These are phyloP conservation scores for Silene conica DNA, from an alignment of 148 eudicot species.

Conservation along the genomic window DNA sequence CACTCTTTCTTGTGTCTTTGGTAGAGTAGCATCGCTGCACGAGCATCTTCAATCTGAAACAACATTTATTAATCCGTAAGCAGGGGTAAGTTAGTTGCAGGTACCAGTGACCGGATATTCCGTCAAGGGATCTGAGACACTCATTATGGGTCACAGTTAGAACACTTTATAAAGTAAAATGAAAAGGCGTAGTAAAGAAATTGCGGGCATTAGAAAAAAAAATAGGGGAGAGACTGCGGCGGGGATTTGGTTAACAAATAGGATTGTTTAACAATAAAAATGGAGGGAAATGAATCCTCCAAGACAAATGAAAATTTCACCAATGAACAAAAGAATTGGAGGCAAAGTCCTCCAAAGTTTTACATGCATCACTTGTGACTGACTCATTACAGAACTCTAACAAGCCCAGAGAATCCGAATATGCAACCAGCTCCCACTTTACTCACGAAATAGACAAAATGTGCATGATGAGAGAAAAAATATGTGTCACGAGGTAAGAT, in stretches of 20 bases:
- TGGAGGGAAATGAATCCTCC: too few species aligned
- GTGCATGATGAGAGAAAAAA: not conserved
- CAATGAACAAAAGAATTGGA: too few species aligned
- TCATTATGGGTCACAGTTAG: not conserved
- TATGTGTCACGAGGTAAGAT: too few species aligned
- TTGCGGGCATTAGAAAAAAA: too few species aligned
- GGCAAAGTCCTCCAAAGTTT: too few species aligned
- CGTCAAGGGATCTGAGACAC: not conserved
- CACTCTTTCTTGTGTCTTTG: constrained; percentile 65
- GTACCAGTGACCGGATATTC: not conserved
- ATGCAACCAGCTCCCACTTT: not conserved
- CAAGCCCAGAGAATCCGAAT: not conserved
- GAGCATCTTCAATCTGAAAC: constrained; percentile 85
- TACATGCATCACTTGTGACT: too few species aligned
- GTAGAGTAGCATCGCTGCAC: constrained; percentile 92
- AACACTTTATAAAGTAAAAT: not conserved
- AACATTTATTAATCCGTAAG: not conserved
- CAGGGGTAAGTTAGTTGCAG: not conserved
- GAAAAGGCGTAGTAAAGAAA: too few species aligned
- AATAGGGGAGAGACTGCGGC: too few species aligned
- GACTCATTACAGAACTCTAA: too few species aligned
- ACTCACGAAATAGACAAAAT: not conserved
- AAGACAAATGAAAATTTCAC: too few species aligned
- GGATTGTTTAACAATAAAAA: too few species aligned
- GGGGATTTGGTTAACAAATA: too few species aligned